Percentiles rank a stretch among this genome's conserved stretches.
Evolutionary conservation across 805 yeast species (phyloP).

Genomic region (Scheffersomyces ergatensis): DNA sequence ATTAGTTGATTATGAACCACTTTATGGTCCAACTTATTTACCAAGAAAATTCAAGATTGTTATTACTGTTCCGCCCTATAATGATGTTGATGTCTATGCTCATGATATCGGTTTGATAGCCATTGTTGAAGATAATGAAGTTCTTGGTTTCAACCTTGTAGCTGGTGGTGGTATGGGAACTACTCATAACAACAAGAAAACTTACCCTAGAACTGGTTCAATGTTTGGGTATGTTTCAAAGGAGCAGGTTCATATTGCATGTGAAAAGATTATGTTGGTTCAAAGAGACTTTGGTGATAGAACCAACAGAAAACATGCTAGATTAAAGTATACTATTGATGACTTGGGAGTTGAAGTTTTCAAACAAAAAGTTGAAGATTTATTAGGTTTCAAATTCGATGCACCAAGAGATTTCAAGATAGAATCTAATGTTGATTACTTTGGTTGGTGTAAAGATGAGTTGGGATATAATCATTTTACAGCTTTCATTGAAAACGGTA

Average conservation of each 20-base stretch:
- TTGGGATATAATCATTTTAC: constrained; percentile 85
- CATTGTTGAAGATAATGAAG: constrained; percentile 66
- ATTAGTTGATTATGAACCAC: constrained; percentile 77
- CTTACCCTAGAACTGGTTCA: constrained; percentile 94
- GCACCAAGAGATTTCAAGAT: constrained; percentile 72
- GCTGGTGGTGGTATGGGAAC: constrained; percentile 99
- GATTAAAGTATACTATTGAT: constrained; percentile 95
- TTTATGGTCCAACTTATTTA: constrained; percentile 80
- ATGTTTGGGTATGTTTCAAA: constrained; percentile 71
- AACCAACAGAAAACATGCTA: constrained; percentile 93
- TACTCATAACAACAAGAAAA: constrained; percentile 93
- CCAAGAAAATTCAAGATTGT: constrained; percentile 96
- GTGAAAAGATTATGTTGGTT: constrained; percentile 89
- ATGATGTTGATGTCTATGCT: constrained; percentile 95
- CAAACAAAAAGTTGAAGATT: constrained; percentile 77
- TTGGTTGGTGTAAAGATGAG: constrained; percentile 92
- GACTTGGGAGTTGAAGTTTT: constrained; percentile 87
- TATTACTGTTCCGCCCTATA: constrained; percentile 92
- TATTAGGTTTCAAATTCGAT: constrained; percentile 72
- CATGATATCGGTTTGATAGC: constrained; percentile 93
- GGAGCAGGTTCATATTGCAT: constrained; percentile 70
- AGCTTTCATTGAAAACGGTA: constrained; percentile 92
- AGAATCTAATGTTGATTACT: constrained; percentile 84
- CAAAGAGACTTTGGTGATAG: constrained; percentile 96
- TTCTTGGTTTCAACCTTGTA: constrained; percentile 79